Evolutionary conservation across 192 early-diverging fungal species (phyloP).

Genomic region (Coemansia sp.): DNA sequence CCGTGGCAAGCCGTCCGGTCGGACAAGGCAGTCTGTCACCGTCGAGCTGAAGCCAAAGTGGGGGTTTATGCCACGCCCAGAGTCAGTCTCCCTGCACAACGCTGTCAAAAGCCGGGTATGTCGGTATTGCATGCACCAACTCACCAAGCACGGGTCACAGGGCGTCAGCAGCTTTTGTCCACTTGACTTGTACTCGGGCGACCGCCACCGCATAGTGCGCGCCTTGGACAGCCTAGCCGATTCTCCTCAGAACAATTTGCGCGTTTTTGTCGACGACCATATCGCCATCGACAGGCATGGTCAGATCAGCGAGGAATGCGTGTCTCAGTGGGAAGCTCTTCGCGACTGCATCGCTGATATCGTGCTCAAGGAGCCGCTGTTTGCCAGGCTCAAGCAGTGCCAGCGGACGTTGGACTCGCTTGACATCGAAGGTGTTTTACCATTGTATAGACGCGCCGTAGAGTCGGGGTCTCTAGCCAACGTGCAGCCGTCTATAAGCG

Average conservation of each 20-base stretch:
- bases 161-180: slow-evolving; percentile 60
- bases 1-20: neutral
- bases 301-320: neutral
- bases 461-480: slow-evolving; percentile 20
- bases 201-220: slow-evolving; percentile 21
- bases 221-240: slow-evolving; percentile 38
- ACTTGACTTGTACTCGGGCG: slow-evolving; percentile 62
- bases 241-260: slow-evolving; percentile 46
- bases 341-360: slow-evolving; percentile 41
- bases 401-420: slow-evolving; percentile 58
- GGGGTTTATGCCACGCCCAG: slow-evolving; percentile 63
- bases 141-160: slow-evolving; percentile 49
- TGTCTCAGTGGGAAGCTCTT: slow-evolving; percentile 28
- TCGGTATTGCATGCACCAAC: slow-evolving; percentile 78
- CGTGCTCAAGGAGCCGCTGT: slow-evolving; percentile 46
- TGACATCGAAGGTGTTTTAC: slow-evolving; percentile 59
- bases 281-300: neutral
- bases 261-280: slow-evolving; percentile 46
- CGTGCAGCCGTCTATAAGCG: slow-evolving; percentile 13
- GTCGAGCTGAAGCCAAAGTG: slow-evolving; percentile 75
- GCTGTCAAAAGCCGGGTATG: slow-evolving; percentile 61
- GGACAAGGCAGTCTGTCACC: slow-evolving; percentile 19
- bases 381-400: slow-evolving; percentile 46
- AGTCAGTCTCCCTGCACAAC: slow-evolving; percentile 29
- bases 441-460: slow-evolving; percentile 24